Conservation (phyloP, 2,329 filamentous ascomycete species). For the Colletotrichum sp. region DNA sequence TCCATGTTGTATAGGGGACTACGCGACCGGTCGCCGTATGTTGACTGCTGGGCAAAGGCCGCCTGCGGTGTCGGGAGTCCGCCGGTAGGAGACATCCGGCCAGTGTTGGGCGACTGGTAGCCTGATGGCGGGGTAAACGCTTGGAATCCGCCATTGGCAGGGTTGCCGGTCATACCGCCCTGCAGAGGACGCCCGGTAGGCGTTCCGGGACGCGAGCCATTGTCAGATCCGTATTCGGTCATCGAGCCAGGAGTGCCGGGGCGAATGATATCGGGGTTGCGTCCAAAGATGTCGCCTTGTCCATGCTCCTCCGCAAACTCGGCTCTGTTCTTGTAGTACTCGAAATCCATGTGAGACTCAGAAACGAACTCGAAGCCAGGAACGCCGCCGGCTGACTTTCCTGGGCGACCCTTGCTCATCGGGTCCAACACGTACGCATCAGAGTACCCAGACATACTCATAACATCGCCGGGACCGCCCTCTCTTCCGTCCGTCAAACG, state of each 20-base stretch:
- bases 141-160: constrained; percentile 22
- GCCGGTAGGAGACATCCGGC: constrained; percentile 12
- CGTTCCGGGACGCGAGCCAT: constrained; percentile 54
- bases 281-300: constrained; percentile 73
- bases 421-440: constrained; percentile 81
- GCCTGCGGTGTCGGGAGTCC: constrained; percentile 5
- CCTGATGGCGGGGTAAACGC: constrained; percentile 20
- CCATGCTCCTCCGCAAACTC: constrained; percentile 89
- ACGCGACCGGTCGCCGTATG: constrained; percentile 32
- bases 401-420: constrained; percentile 67
- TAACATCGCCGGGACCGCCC: constrained; percentile 58
- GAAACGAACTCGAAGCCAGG: constrained; percentile 90
- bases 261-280: constrained; percentile 61
- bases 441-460: constrained; percentile 74
- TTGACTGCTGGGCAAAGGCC: constrained; percentile 16
- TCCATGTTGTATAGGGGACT: constrained; percentile 53
- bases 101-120: constrained; percentile 23
- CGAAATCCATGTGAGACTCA: constrained; percentile 85
- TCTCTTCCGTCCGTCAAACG: constrained; percentile 73
- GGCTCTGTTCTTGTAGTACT: constrained; percentile 87
- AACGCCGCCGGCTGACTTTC: constrained; percentile 48
- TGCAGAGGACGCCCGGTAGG: constrained; percentile 44
- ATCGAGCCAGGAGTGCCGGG: constrained; percentile 66
- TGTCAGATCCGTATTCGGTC: constrained; percentile 42
- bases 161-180: constrained; percentile 27